Percentiles rank a stretch among this genome's conserved stretches.
Evolutionary conservation across 768 basidiomycete species (phyloP).

Genomic region (Tylopilus cervinicoccineus): DNA sequence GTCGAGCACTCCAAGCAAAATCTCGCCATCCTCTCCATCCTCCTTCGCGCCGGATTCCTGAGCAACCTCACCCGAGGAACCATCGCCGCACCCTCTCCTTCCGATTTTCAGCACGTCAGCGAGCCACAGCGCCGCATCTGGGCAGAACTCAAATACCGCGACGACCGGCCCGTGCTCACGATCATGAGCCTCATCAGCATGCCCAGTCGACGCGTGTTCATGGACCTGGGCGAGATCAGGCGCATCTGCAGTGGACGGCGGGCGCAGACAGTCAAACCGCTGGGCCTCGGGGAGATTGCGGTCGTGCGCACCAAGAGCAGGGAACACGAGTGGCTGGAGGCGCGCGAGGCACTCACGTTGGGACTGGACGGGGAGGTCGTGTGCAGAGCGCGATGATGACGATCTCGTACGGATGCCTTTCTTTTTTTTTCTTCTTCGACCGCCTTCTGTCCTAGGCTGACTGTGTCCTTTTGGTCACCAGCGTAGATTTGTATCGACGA

Average conservation of each 20-base stretch:
- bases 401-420: not conserved
- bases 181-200: slow-evolving; percentile 79
- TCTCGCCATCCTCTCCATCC: slow-evolving; percentile 87
- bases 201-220: slow-evolving; percentile 77
- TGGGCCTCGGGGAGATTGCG: slow-evolving; percentile 91
- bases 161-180: slow-evolving; percentile 79
- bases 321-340: slow-evolving; percentile 86
- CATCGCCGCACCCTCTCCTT: slow-evolving; percentile 57
- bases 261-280: slow-evolving; percentile 74
- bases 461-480: not conserved
- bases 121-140: slow-evolving; percentile 80
- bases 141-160: slow-evolving; percentile 92
- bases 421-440: not conserved
- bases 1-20: slow-evolving; percentile 86
- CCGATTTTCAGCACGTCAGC: slow-evolving; percentile 51
- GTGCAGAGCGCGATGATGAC: slow-evolving; percentile 63
- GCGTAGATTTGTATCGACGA: too few species aligned
- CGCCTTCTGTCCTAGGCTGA: slow-evolving; percentile 6
- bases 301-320: slow-evolving; percentile 70
- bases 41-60: slow-evolving; percentile 88
- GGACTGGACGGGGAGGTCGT: slow-evolving; percentile 82
- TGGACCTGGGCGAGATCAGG: slow-evolving; percentile 69
- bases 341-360: slow-evolving; percentile 82
- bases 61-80: slow-evolving; percentile 81
- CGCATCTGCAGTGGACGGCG: slow-evolving; percentile 79